These are phyloP conservation scores for Dactylonectria macrodidyma DNA, from an alignment of 2,329 filamentous ascomycete species.

Conservation along the genomic window DNA sequence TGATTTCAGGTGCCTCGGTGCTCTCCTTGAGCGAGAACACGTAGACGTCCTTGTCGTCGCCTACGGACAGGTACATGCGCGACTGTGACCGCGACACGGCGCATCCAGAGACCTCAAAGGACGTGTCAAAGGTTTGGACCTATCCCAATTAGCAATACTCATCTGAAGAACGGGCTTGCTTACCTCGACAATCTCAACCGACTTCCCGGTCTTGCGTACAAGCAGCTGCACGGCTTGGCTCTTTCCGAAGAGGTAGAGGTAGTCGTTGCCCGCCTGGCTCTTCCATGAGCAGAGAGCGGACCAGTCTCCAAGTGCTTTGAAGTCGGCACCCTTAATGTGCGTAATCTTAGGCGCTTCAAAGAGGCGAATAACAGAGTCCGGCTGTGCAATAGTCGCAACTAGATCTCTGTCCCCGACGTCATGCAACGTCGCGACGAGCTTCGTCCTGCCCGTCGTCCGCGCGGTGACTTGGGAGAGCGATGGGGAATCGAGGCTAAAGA, in stretches of 20 bases:
- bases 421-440: conserved; percentile 59
- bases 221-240: conserved; percentile 56
- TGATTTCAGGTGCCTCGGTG: conserved; percentile 54
- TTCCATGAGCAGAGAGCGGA: conserved; percentile 63
- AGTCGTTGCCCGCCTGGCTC: conserved; percentile 58
- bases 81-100: conserved; percentile 55
- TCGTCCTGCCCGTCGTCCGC: conserved; percentile 60
- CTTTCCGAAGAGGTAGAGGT: conserved; percentile 64
- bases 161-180: not conserved
- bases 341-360: conserved; percentile 54
- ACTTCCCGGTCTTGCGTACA: conserved; percentile 47
- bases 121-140: conserved; percentile 60
- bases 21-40: conserved; percentile 57
- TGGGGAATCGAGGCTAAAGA: conserved; percentile 52
- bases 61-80: conserved; percentile 57
- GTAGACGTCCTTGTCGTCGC: conserved; percentile 57
- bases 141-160: conserved; percentile 33
- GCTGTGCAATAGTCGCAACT: conserved; percentile 58
- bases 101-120: conserved; percentile 60
- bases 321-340: conserved; percentile 50
- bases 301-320: conserved; percentile 61
- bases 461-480: conserved; percentile 51
- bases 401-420: conserved; percentile 55
- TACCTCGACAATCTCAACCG: conserved; percentile 57
- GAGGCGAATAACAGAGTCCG: conserved; percentile 59